phyloP scores from a whole-genome alignment of 495 filamentous ascomycete genomes.

The Acidiella bohemica region DNA sequence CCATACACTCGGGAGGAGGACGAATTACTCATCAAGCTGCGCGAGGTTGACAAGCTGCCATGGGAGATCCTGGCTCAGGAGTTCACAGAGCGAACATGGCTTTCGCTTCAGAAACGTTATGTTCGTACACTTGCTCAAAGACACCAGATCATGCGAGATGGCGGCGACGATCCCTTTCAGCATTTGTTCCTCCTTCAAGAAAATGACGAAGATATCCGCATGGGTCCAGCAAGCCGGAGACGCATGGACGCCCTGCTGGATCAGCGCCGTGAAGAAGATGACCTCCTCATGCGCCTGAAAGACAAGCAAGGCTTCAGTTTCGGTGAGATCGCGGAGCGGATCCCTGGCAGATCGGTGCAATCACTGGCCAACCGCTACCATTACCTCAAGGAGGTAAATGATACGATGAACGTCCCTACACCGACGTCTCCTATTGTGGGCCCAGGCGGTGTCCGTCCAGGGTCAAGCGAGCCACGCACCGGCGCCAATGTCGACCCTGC shows the following conservation, averaged over 20 bases:
- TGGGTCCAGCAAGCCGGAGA: background rate
- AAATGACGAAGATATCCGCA: background rate
- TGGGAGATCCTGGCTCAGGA: constrained; percentile 11
- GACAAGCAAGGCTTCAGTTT: constrained; percentile 9
- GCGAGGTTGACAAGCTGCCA: constrained; percentile 15
- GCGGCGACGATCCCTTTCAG: constrained; percentile 9
- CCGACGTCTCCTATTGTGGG: background rate
- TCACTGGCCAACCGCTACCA: constrained; percentile 8
- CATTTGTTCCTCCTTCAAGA: constrained; percentile 2
- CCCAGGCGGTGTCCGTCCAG: background rate
- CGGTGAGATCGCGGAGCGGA: constrained; percentile 6
- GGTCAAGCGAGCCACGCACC: too few relatives aligned
- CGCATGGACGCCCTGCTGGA: background rate
- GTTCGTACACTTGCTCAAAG: constrained; percentile 9
- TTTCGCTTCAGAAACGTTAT: constrained; percentile 19
- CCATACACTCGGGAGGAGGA: constrained; percentile 12
- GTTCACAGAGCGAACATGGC: constrained; percentile 7
- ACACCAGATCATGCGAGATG: background rate
- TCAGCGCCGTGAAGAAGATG: constrained; percentile 11
- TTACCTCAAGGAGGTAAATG: background rate
- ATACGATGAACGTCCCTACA: background rate
- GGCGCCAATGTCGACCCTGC: background rate
- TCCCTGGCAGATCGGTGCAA: constrained; percentile 4
- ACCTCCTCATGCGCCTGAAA: constrained; percentile 8
- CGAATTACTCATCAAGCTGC: constrained; percentile 9